Conservation (phyloP, 2,329 filamentous ascomycete species). For the Dactylellina parvicollis region DNA sequence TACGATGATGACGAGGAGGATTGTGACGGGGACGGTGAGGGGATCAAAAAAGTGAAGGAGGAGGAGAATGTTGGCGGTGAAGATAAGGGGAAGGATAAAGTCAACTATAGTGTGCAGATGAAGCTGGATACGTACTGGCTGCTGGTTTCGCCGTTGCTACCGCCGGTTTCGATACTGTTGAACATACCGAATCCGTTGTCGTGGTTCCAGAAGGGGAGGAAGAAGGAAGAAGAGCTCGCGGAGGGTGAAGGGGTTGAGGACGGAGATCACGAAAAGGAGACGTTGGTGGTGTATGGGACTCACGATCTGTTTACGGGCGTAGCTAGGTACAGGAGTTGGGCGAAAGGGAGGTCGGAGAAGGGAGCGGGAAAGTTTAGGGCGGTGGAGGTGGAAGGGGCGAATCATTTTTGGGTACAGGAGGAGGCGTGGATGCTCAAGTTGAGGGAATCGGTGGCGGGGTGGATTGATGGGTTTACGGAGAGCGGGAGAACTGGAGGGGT, state of each 20-base stretch:
- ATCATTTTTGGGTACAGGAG: conserved; percentile 69
- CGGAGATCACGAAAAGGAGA: conserved; percentile 58
- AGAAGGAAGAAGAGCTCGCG: conserved; percentile 47
- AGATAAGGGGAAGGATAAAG: conserved; percentile 7
- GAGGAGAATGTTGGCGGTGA: neutral
- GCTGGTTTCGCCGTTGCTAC: conserved; percentile 58
- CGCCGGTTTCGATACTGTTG: conserved; percentile 63
- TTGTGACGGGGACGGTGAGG: neutral
- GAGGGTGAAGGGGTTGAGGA: conserved; percentile 51
- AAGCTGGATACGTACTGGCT: conserved; percentile 30
- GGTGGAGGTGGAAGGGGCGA: conserved; percentile 64
- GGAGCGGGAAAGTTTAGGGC: conserved; percentile 60
- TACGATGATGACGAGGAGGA: conserved; percentile 10
- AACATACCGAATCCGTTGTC: conserved; percentile 41
- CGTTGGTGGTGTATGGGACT: conserved; percentile 78
- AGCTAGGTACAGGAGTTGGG: conserved; percentile 74
- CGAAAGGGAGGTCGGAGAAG: conserved; percentile 63
- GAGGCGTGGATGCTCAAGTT: conserved; percentile 65
- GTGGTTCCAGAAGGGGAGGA: conserved; percentile 20
- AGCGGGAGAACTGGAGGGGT: neutral
- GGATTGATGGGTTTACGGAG: conserved; percentile 34
- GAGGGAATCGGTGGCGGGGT: conserved; percentile 59
- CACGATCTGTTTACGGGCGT: conserved; percentile 77
- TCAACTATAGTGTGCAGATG: conserved; percentile 36
- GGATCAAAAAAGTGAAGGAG: neutral